Conservation (phyloP, 2,329 filamentous ascomycete species). For the Botrytis pseudocinerea region DNA sequence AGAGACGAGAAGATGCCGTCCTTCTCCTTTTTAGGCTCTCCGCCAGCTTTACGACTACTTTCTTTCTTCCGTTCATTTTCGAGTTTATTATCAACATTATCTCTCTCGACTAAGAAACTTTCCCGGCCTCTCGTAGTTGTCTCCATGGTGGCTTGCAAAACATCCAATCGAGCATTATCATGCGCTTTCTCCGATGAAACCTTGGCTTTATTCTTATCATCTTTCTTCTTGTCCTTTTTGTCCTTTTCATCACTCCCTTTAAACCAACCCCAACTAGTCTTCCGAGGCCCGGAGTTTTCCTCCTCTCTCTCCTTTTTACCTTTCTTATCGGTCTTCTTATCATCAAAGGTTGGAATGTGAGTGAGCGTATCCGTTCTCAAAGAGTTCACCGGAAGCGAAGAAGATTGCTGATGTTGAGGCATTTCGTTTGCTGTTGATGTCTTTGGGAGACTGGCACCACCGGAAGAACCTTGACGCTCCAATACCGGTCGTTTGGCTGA, state of each 20-base stretch:
- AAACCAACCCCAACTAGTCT: slow-evolving; percentile 86
- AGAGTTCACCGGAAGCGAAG: slow-evolving; percentile 68
- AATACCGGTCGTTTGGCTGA: slow-evolving; percentile 47
- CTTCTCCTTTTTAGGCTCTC: slow-evolving; percentile 83
- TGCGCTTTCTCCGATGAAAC: slow-evolving; percentile 58
- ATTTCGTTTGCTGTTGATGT: slow-evolving; percentile 55
- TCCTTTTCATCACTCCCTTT: slow-evolving; percentile 74
- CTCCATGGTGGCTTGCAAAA: slow-evolving; percentile 86
- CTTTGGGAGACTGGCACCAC: slow-evolving; percentile 16
- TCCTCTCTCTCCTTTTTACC: slow-evolving; percentile 63
- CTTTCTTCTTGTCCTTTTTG: slow-evolving; percentile 65
- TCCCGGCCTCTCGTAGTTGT: slow-evolving; percentile 68
- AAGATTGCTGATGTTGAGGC: slow-evolving; percentile 57
- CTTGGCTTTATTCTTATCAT: slow-evolving; percentile 64
- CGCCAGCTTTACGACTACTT: slow-evolving; percentile 67
- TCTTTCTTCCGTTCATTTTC: slow-evolving; percentile 84
- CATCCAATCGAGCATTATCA: slow-evolving; percentile 80
- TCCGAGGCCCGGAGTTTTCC: slow-evolving; percentile 62
- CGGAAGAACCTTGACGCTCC: slow-evolving; percentile 36
- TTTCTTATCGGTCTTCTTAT: slow-evolving; percentile 73
- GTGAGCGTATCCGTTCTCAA: slow-evolving; percentile 76
- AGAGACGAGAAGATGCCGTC: slow-evolving; percentile 92
- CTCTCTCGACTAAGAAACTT: slow-evolving; percentile 79
- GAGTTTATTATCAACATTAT: slow-evolving; percentile 68
- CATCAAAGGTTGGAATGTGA: slow-evolving; percentile 78